A percentile compares a stretch with the other conserved stretches of the same genome.
phyloP scores from a whole-genome alignment of 495 filamentous ascomycete genomes.

The Venustampulla echinocandica region DNA sequence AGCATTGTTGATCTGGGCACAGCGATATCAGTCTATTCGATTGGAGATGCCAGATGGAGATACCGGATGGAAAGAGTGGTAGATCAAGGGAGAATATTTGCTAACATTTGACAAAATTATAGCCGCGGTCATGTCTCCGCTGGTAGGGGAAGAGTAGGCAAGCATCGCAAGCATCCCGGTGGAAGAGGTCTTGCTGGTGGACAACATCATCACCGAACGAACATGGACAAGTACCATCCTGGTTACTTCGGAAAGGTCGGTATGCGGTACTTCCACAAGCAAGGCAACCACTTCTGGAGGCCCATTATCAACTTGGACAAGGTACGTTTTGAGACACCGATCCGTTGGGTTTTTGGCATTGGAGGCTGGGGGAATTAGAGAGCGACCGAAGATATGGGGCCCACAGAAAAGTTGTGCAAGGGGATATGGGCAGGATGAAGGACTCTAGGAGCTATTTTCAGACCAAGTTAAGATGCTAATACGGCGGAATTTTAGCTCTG shows the following conservation, averaged over 20 bases:
- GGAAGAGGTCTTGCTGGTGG: constrained; percentile 95
- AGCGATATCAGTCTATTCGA: too few relatives aligned
- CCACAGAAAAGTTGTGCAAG: too few relatives aligned
- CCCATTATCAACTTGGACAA: constrained; percentile 28
- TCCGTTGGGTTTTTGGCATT: background rate
- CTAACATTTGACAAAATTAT: constrained; percentile 27
- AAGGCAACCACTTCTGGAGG: constrained; percentile 86
- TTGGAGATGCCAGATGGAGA: too few relatives aligned
- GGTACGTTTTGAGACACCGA: constrained; percentile 18
- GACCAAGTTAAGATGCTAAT: constrained; percentile 1
- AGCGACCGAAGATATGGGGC: too few relatives aligned
- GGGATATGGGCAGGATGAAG: background rate
- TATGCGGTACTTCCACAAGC: constrained; percentile 94
- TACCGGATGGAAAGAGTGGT: too few relatives aligned
- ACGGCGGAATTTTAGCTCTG: constrained; percentile 48
- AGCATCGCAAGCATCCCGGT: constrained; percentile 91
- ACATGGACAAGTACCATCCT: constrained; percentile 90
- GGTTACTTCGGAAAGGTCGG: constrained; percentile 98
- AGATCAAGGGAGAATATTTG: constrained; percentile 18
- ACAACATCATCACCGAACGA: constrained; percentile 91
- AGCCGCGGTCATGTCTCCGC: constrained; percentile 92
- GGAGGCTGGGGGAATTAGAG: too few relatives aligned
- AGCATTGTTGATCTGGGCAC: too few relatives aligned
- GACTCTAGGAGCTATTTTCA: background rate
- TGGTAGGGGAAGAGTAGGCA: constrained; percentile 86